phyloP scores from a whole-genome alignment of 2,329 filamentous ascomycete species.

The Byssoonygena ceratinophila region DNA sequence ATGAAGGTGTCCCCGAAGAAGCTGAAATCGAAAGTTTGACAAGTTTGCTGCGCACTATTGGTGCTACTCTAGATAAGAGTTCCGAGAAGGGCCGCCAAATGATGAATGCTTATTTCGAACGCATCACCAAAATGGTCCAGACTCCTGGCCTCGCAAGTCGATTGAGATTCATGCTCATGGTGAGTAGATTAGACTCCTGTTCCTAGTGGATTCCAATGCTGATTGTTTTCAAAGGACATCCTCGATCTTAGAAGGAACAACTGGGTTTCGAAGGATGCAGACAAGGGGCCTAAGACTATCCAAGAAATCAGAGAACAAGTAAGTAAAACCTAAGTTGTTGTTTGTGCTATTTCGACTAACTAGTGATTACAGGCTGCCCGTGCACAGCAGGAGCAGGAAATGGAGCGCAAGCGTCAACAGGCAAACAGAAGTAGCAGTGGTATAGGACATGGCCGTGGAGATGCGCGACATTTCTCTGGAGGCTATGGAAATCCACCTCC shows the following conservation, averaged over 20 bases:
- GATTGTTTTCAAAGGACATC: constrained; percentile 49
- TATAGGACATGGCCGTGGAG: constrained; percentile 66
- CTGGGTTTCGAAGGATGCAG: constrained; percentile 78
- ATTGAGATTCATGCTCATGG: constrained; percentile 89
- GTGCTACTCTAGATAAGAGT: constrained; percentile 63
- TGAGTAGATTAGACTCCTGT: constrained; percentile 22
- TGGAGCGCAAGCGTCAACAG: constrained; percentile 45
- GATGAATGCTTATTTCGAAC: constrained; percentile 89
- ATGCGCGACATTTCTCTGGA: constrained; percentile 71
- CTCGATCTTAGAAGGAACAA: constrained; percentile 65
- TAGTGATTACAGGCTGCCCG: constrained; percentile 48
- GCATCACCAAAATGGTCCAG: constrained; percentile 72
- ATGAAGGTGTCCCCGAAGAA: constrained; percentile 84
- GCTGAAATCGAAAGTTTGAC: constrained; percentile 92
- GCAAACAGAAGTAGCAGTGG: constrained; percentile 52
- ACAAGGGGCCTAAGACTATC: constrained; percentile 96
- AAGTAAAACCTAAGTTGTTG: constrained; percentile 24
- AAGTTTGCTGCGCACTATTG: constrained; percentile 85
- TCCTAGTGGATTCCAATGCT: constrained; percentile 6
- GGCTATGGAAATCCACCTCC: constrained; percentile 59
- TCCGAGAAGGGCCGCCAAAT: constrained; percentile 73
- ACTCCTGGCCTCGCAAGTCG: constrained; percentile 73
- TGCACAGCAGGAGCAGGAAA: constrained; percentile 70
- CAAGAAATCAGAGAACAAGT: constrained; percentile 78
- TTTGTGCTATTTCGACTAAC: neutral